Evolutionary conservation across 176 grass and related monocot genomes (phyloP).

Genomic region (Bothriochloa decipiens): DNA sequence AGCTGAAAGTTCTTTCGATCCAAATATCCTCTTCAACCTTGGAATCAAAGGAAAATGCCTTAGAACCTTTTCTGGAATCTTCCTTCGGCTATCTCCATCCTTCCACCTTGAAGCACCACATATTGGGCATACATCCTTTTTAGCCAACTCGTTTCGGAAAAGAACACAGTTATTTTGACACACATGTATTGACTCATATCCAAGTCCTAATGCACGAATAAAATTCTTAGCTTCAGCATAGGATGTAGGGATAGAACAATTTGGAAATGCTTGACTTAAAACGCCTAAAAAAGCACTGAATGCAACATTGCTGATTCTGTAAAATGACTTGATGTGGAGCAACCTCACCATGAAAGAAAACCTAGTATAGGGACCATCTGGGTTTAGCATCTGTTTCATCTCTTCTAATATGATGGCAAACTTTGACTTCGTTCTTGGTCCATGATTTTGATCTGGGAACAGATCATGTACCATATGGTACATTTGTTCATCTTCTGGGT

Average conservation of each 20-base stretch:
- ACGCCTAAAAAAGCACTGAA: neutral
- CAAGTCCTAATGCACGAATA: neutral
- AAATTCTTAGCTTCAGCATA: neutral
- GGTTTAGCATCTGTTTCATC: neutral
- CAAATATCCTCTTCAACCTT: too few species aligned
- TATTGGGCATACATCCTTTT: neutral
- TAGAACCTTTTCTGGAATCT: too few species aligned
- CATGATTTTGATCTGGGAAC: neutral
- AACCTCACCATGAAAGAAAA: neutral
- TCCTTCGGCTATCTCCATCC: too few species aligned
- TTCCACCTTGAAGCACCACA: neutral
- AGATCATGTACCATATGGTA: neutral
- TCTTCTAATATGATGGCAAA: neutral
- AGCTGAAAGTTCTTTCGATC: too few species aligned
- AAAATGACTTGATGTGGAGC: neutral
- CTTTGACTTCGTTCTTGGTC: neutral
- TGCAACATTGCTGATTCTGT: neutral
- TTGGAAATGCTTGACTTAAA: neutral
- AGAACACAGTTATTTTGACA: neutral
- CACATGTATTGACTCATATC: neutral
- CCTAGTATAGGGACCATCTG: neutral
- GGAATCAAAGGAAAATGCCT: too few species aligned
- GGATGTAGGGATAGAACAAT: neutral
- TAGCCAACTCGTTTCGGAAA: neutral
- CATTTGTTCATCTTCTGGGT: neutral